These are phyloP conservation scores for Arctium lappa DNA, from an alignment of 129 eudicot species.

Conservation along the genomic window DNA sequence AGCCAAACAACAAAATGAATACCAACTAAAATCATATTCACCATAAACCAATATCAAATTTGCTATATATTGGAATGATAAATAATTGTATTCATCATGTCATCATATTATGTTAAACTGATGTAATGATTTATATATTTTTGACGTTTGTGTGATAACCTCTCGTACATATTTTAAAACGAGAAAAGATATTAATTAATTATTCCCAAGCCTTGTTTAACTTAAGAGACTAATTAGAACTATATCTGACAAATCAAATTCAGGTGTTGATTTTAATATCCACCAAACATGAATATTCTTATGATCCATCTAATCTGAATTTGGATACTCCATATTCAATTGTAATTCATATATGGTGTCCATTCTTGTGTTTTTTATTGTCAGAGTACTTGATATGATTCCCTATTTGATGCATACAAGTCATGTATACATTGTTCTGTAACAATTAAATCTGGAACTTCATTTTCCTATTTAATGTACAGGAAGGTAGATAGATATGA, in stretches of 20 bases:
- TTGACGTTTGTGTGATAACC: too few species aligned
- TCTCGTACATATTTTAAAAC: too few species aligned
- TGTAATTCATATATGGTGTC: background rate
- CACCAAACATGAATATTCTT: background rate
- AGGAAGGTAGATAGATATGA: background rate
- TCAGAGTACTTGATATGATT: background rate
- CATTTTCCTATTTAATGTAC: background rate
- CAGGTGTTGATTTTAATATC: background rate
- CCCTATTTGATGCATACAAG: background rate
- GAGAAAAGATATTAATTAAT: too few species aligned
- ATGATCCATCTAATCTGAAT: background rate
- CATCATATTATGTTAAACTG: background rate
- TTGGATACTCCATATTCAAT: background rate
- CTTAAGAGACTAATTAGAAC: background rate
- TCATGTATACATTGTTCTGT: background rate
- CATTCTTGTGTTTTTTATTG: background rate
- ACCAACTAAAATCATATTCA: background rate
- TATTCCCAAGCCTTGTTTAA: background rate
- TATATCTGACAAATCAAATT: background rate
- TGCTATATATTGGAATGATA: background rate
- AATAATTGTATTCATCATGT: background rate
- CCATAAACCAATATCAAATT: background rate
- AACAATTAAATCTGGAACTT: background rate
- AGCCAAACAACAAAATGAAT: too few species aligned
- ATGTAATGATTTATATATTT: background rate